Conservation (phyloP, 768 basidiomycete genomes). For the Gelatoporia subvermispora region DNA sequence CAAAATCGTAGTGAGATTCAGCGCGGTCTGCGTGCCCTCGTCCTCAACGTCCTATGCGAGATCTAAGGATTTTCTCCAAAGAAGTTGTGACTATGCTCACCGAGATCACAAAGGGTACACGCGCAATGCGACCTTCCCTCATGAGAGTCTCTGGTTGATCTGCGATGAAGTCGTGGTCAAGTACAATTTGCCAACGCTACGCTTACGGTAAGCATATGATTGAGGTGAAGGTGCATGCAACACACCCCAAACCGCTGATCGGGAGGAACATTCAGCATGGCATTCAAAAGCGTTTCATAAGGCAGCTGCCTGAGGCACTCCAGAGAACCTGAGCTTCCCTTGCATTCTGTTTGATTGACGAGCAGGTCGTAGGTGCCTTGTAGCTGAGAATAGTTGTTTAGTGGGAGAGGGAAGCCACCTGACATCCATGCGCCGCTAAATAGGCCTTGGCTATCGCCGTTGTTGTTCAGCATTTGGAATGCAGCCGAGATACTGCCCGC, state of each 20-base stretch:
- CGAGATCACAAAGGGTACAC: too few species aligned
- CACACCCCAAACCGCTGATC: too few species aligned
- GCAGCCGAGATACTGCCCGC: conserved; percentile 16
- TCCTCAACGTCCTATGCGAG: too few species aligned
- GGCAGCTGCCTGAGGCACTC: conserved; percentile 8
- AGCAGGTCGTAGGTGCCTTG: conserved; percentile 8
- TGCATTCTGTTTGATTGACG: conserved; percentile 9
- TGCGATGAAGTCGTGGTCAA: conserved; percentile 1
- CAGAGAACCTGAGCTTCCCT: conserved; percentile 5
- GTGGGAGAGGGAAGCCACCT: conserved; percentile 5
- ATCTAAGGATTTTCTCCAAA: neutral
- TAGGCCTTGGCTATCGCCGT: conserved; percentile 12
- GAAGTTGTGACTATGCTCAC: too few species aligned
- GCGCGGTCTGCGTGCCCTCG: too few species aligned
- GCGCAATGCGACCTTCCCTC: too few species aligned
- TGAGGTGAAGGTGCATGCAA: too few species aligned
- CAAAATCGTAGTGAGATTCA: too few species aligned
- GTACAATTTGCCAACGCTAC: too few species aligned
- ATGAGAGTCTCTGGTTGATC: neutral
- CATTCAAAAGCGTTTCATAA: too few species aligned
- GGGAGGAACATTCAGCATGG: too few species aligned
- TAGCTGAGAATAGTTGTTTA: conserved; percentile 1
- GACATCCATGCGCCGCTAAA: conserved; percentile 19
- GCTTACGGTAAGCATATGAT: too few species aligned
- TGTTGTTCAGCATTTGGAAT: conserved; percentile 17